Evolutionary conservation across 2,329 filamentous ascomycete genomes (phyloP).

Genomic region (Colletotrichum lentis): DNA sequence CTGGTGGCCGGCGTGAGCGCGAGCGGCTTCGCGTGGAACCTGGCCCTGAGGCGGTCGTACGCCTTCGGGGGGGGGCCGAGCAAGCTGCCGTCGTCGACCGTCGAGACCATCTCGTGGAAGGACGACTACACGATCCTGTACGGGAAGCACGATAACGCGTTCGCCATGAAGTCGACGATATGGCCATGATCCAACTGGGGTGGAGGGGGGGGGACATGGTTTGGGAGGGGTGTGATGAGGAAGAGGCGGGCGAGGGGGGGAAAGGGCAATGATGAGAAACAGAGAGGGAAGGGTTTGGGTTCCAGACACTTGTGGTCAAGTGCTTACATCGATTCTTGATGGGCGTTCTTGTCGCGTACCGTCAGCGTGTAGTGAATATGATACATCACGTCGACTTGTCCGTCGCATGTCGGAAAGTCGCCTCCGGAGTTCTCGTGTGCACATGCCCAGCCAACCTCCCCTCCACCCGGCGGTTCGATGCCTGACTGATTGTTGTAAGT

Average conservation of each 20-base stretch:
- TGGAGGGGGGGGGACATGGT: neutral
- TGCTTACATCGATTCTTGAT: slow-evolving; percentile 24
- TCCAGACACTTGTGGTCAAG: slow-evolving; percentile 19
- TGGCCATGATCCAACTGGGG: slow-evolving; percentile 28
- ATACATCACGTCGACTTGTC: slow-evolving; percentile 7
- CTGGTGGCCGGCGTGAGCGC: slow-evolving; percentile 55
- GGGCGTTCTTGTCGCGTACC: slow-evolving; percentile 21
- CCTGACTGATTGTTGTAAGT: neutral
- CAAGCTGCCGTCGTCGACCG: slow-evolving; percentile 14
- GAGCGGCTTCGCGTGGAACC: slow-evolving; percentile 57
- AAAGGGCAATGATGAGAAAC: neutral
- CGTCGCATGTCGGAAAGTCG: slow-evolving; percentile 29
- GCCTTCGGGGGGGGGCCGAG: slow-evolving; percentile 40
- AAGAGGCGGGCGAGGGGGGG: no score
- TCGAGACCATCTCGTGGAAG: slow-evolving; percentile 44
- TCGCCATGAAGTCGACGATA: slow-evolving; percentile 42
- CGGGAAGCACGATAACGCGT: slow-evolving; percentile 42
- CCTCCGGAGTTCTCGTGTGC: neutral
- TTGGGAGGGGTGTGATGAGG: no score
- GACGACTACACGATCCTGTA: slow-evolving; percentile 48
- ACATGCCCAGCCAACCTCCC: neutral
- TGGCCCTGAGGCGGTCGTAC: slow-evolving; percentile 52
- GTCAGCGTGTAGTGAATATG: slow-evolving; percentile 32
- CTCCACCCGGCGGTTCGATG: neutral
- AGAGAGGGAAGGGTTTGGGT: neutral